Evolutionary conservation across 768 basidiomycete species (phyloP), one percentile per base, ranked within the genome.

Genomic region (Inosperma sp.): DNA sequence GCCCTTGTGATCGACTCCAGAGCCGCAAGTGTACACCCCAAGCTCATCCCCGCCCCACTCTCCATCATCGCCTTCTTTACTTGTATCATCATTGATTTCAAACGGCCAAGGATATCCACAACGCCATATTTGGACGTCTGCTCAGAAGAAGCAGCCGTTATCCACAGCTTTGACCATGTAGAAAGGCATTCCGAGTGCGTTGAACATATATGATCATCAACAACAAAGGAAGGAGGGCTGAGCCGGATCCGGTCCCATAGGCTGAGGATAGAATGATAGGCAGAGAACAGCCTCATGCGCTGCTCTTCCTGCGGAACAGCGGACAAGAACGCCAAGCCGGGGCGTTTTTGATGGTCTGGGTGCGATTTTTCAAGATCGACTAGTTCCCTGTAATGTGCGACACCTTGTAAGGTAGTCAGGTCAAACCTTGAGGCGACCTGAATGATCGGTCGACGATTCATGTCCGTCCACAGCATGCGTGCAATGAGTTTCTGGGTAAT

Each of bases 91-190:
- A 73, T 69, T 12, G 59, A 54, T 53, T 72, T 76, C 52, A 88
- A 66, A 52, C 77, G 70, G 8, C 81, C 83, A 7, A 85, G 70
- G 16, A 88, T 78, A 56, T 87, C 83, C 40, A 82, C 80, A 16
- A 68, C 63, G 10, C 68, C 61, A 68, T 72, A 34, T 51, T 65
- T 65, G 62, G 72, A 45, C 56, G 72, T 65, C 66, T 78, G 64
- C 65, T 73, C 65, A 62, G 76, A 74, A 65, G 73, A 55, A 65
- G 77, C 56, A 63, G 80, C 67, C 58, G 65, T 72, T 58, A 73
- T 53, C 83, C 83, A 74, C 68, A 81, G 57, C 55, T 71, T 59
- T 68, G 75, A 53, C 81, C 77, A 71, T 59, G 75, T 60, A 60
- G 71, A 56, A 59, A 67, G 69, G 68, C 83, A 87, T 5, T 74